Evolutionary conservation across 176 grass and related monocot species (phyloP).

Genomic region (Carex littledalei): DNA sequence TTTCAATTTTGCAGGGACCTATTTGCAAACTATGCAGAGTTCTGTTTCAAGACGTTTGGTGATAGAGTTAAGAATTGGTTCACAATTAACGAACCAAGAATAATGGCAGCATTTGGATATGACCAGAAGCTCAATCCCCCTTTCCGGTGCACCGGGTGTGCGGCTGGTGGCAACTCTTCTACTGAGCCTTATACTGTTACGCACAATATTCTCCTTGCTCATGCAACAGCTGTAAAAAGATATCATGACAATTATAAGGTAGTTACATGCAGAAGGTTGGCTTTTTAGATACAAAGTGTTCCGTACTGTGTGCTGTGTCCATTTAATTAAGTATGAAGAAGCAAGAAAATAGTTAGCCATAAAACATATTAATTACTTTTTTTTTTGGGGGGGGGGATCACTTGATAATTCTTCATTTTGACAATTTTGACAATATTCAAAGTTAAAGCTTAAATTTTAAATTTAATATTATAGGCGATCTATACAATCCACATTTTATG

Average conservation of each 20-base stretch:
- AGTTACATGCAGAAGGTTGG: not conserved
- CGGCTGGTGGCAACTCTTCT: conserved; percentile 51
- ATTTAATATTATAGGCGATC: no score
- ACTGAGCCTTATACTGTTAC: conserved; percentile 63
- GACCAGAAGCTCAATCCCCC: conserved; percentile 38
- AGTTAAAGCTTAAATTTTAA: no score
- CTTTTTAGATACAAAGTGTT: not conserved
- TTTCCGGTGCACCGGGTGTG: conserved; percentile 37
- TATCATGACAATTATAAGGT: conserved; percentile 69
- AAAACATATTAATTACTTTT: no score
- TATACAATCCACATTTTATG: no score
- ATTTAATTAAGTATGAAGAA: no score
- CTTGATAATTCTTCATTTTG: no score
- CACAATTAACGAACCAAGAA: conserved; percentile 70
- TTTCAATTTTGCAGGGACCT: conserved; percentile 42
- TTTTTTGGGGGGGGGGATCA: no score
- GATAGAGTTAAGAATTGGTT: conserved; percentile 83
- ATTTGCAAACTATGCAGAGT: conserved; percentile 55
- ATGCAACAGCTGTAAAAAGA: conserved; percentile 57
- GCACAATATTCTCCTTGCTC: conserved; percentile 60
- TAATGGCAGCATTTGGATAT: conserved; percentile 49
- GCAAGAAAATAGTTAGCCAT: no score
- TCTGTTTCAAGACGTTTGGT: conserved; percentile 66
- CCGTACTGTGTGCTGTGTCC: no score
- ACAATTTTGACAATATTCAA: no score